A percentile compares a stretch with the other conserved stretches of the same genome.
Evolutionary conservation across 306 rosid genomes (phyloP).

Genomic region (Albizia julibrissin): DNA sequence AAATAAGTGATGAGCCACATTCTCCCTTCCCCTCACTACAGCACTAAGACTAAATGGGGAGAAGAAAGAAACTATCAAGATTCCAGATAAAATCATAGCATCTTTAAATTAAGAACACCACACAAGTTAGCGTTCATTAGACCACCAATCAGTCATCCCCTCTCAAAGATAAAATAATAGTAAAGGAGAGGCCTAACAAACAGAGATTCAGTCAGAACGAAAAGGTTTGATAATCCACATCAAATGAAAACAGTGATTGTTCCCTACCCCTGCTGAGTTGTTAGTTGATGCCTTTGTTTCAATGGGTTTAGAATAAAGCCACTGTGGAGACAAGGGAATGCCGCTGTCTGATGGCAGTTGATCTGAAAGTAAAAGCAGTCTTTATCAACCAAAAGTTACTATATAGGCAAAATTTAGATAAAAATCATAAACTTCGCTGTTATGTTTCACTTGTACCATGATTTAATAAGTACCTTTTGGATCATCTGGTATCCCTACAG

Average conservation of each 20-base stretch:
- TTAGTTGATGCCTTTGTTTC: conserved; percentile 50
- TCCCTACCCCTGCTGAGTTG: conserved; percentile 51
- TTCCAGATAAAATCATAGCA: not conserved
- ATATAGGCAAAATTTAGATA: not conserved
- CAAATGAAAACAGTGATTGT: conserved; percentile 14
- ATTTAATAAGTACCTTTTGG: conserved; percentile 50
- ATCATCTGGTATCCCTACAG: conserved; percentile 44
- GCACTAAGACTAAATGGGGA: not conserved
- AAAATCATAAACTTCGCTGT: not conserved
- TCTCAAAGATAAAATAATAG: conserved; percentile 11
- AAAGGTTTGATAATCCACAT: not conserved
- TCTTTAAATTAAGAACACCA: not conserved
- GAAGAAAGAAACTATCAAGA: not conserved
- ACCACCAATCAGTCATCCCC: not conserved
- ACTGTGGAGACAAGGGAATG: conserved; percentile 77
- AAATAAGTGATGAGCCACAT: not conserved
- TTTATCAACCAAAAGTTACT: conserved; percentile 28
- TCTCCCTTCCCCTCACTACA: not conserved
- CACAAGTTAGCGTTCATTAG: conserved; percentile 2
- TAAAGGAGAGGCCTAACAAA: not conserved
- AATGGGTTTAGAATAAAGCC: conserved; percentile 70
- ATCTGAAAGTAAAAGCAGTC: conserved; percentile 46
- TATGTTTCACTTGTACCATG: conserved; percentile 1
- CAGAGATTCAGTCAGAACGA: not conserved
- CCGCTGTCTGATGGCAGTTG: conserved; percentile 55